Conservation (phyloP, 2,329 filamentous ascomycete genomes). For the Trichoderma citrinoviride region DNA sequence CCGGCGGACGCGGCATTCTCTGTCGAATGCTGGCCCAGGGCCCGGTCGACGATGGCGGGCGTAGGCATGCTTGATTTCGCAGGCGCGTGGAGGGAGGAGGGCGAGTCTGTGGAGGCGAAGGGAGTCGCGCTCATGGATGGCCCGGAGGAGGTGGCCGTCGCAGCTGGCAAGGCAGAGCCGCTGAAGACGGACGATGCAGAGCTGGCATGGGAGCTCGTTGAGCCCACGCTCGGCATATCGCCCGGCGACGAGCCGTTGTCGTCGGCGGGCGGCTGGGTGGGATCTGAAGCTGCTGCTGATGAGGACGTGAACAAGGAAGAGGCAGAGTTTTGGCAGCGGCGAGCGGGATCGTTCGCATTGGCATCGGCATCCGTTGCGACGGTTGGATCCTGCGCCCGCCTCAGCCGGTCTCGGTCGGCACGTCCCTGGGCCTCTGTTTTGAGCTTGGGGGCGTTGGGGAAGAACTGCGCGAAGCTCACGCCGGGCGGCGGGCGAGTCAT, state of each 20-base stretch:
- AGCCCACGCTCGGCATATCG: slow-evolving; percentile 69
- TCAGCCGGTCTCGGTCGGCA: slow-evolving; percentile 30
- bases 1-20: slow-evolving; percentile 31
- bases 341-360: slow-evolving; percentile 28
- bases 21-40: slow-evolving; percentile 29
- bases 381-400: slow-evolving; percentile 27
- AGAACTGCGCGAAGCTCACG: slow-evolving; percentile 83
- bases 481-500: slow-evolving; percentile 75
- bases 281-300: slow-evolving; percentile 25
- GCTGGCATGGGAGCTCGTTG: slow-evolving; percentile 69
- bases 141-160: slow-evolving; percentile 44
- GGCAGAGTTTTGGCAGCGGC: slow-evolving; percentile 23
- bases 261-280: slow-evolving; percentile 41
- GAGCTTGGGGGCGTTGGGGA: slow-evolving; percentile 71
- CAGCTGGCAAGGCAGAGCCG: slow-evolving; percentile 42
- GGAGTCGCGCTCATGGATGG: slow-evolving; percentile 36
- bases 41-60: slow-evolving; percentile 45
- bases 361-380: slow-evolving; percentile 29
- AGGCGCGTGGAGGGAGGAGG: slow-evolving; percentile 47
- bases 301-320: slow-evolving; percentile 20
- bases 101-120: slow-evolving; percentile 45
- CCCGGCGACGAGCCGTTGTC: slow-evolving; percentile 59
- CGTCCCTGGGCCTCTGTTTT: slow-evolving; percentile 46
- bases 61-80: slow-evolving; percentile 56
- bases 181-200: slow-evolving; percentile 71